Evolutionary conservation across 2,329 filamentous ascomycete genomes (phyloP), one percentile per base, ranked within the genome.

Genomic region (Mollisia scopiformis): DNA sequence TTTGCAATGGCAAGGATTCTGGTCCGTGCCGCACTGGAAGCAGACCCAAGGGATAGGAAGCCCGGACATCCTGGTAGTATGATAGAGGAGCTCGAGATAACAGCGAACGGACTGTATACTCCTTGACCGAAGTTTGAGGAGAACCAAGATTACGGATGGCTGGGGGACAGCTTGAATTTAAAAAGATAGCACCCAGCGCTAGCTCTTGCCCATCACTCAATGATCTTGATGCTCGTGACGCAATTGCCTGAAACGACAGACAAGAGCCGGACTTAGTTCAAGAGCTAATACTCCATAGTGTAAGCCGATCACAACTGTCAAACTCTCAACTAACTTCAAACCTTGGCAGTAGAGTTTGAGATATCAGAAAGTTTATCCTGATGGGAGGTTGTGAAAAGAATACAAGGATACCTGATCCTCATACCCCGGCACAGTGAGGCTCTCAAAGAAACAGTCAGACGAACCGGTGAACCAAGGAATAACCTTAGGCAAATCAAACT

Each of bases 1-100:
- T 69, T 85, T 85, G 68, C 82, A 84, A 63, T 79, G 80, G 58
- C 82, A 85, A 2, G 82, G 83, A 58, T 85, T 85, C 66, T 85
- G 80, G 62, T 84, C 77, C 8, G 81, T 84, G 49, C 73, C 82
- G 71, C 81, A 84, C 71, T 85, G 64, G 28, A 68, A 59, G 27
- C 63, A 68, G 30, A 68, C 35, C 37, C 41, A 63, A 2, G 60
- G 51, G 25, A 67, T 55, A 13, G 39, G 49, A 7, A 57, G 46
- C n/a, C 50, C 53, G 27, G 55, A 33, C 57, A 62, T 64, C 14
- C 28, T 63, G 28, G 35, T 23, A 21, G 39, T n/a, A 35, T n/a
- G 8, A n/a, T 19, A 46, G 11, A 46, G 52, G 21, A 10, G 4
- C 46, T 28, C 11, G 23, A 27, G 23, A 28, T 46, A 46, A 49